Percentiles rank a stretch among this genome's conserved stretches.
Conservation (phyloP, 2,329 filamentous ascomycete genomes). For the Penicillium sp. region DNA sequence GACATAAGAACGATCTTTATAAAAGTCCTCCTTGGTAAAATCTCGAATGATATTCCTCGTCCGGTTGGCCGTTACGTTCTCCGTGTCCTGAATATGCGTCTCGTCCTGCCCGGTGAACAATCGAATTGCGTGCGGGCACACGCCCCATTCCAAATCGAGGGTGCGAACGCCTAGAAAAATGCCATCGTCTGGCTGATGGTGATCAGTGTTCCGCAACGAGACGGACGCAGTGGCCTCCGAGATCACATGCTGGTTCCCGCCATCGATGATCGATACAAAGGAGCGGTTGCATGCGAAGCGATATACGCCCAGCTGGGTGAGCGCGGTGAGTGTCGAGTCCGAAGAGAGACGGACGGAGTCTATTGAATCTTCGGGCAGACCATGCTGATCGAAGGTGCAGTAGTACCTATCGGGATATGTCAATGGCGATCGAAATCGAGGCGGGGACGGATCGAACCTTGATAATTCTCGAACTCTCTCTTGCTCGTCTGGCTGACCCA, state of each 20-base stretch:
- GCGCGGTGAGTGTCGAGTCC: constrained; percentile 48
- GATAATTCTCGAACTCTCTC: constrained; percentile 23
- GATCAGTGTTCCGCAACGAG: constrained; percentile 35
- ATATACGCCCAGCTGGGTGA: constrained; percentile 54
- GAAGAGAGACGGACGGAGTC: constrained; percentile 6
- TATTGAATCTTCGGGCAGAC: not conserved
- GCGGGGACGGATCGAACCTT: constrained; percentile 9
- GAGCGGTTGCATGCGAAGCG: constrained; percentile 48
- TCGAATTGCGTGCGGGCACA: constrained; percentile 25
- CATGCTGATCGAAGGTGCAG: constrained; percentile 9
- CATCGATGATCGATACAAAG: constrained; percentile 56
- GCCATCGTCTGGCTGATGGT: constrained; percentile 32
- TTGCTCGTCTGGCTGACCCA: constrained; percentile 14
- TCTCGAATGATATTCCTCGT: constrained; percentile 43
- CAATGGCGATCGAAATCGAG: constrained; percentile 1
- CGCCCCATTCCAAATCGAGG: constrained; percentile 25
- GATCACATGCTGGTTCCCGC: constrained; percentile 51
- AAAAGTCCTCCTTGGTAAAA: constrained; percentile 36
- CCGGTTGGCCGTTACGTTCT: constrained; percentile 29
- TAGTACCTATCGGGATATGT: constrained; percentile 18
- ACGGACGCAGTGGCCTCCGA: constrained; percentile 53
- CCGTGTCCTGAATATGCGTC: constrained; percentile 17
- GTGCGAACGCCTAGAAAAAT: constrained; percentile 34
- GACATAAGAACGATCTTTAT: constrained; percentile 39
- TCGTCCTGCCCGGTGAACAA: constrained; percentile 26